Evolutionary conservation across 345 rosid species (phyloP).

Genomic region (Arabidopsis suecica): DNA sequence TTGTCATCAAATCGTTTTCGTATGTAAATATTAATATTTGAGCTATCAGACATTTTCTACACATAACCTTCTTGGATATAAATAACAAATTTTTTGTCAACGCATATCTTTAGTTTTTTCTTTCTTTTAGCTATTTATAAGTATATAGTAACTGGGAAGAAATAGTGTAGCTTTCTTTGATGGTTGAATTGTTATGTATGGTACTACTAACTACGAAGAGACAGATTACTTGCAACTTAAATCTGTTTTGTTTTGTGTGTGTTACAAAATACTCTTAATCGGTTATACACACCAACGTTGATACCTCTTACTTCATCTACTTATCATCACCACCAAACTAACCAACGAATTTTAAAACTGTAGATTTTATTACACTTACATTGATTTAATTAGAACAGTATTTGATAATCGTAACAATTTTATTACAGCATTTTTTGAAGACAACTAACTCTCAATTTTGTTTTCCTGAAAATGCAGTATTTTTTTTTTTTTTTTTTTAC

Average conservation of each 20-base stretch:
- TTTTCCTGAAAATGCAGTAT: background rate
- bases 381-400: background rate
- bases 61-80: background rate
- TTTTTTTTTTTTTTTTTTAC: background rate
- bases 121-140: background rate
- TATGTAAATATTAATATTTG: background rate
- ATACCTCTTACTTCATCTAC: conserved; percentile 31
- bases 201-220: conserved; percentile 1
- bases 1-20: conserved; percentile 26
- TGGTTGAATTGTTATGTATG: conserved; percentile 33
- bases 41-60: conserved; percentile 34
- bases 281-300: conserved; percentile 41
- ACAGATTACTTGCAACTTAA: conserved; percentile 36
- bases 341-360: background rate
- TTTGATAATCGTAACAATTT: background rate
- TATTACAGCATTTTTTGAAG: background rate
- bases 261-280: conserved; percentile 36
- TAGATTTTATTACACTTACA: too few species aligned
- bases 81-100: background rate
- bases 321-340: conserved; percentile 18
- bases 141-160: background rate
- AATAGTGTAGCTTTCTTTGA: conserved; percentile 39
- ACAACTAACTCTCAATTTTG: background rate
- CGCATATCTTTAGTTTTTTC: background rate
- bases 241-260: conserved; percentile 25